Evolutionary conservation across 2,329 filamentous ascomycete species (phyloP).

Genomic region (Lachnellula subtilissima): DNA sequence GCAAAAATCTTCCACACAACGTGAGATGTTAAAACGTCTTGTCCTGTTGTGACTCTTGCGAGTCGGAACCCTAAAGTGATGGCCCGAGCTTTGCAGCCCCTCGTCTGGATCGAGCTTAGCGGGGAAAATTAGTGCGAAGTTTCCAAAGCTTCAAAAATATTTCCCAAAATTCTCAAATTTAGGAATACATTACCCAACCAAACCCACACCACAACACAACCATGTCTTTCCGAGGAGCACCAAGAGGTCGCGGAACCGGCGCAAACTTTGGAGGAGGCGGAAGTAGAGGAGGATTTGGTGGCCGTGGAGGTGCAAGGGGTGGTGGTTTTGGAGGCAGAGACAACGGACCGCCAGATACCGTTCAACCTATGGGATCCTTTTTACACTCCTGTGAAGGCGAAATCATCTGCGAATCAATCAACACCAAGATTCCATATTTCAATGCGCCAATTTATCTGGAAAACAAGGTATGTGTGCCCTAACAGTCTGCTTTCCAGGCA

Average conservation of each 20-base stretch:
- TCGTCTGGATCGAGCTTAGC: not conserved
- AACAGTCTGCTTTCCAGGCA: not conserved
- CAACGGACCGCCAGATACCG: constrained; percentile 56
- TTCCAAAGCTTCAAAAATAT: constrained; percentile 11
- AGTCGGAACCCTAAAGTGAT: too few species aligned
- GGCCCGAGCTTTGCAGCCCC: not conserved
- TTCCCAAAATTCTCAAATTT: constrained; percentile 15
- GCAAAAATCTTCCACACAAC: not conserved
- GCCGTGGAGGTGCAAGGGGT: constrained; percentile 49
- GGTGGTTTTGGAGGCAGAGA: constrained; percentile 57
- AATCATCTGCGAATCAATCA: constrained; percentile 94
- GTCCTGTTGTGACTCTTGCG: not conserved
- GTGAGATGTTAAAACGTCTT: not conserved
- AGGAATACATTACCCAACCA: constrained; percentile 10
- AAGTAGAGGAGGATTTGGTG: constrained; percentile 45
- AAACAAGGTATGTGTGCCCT: constrained; percentile 67
- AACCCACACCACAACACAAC: constrained; percentile 36
- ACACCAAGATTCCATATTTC: constrained; percentile 96
- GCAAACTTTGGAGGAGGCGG: constrained; percentile 47
- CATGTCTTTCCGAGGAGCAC: constrained; percentile 51
- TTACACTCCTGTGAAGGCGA: constrained; percentile 95
- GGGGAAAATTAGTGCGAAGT: not conserved
- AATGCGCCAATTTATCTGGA: constrained; percentile 98
- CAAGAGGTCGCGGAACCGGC: constrained; percentile 46
- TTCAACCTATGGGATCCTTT: constrained; percentile 79